Evolutionary conservation across 345 rosid species (phyloP).

Genomic region (Abelmoschus esculentus): DNA sequence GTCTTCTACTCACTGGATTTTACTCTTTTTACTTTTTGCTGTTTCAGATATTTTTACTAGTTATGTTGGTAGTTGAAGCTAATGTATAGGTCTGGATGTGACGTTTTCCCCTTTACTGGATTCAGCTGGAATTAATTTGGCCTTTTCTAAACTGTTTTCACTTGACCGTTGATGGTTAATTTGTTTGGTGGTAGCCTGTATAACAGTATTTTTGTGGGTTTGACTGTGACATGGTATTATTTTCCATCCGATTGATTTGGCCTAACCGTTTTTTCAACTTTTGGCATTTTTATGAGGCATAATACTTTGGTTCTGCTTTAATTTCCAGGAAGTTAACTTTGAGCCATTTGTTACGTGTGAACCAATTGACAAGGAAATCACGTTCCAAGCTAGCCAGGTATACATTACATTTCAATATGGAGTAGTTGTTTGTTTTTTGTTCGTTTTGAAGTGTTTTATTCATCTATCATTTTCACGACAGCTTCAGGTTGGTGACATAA

Average conservation of each 20-base stretch:
- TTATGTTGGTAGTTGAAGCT: too few relatives aligned
- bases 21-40: too few relatives aligned
- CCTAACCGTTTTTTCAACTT: neutral
- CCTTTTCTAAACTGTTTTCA: too few relatives aligned
- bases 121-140: too few relatives aligned
- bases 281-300: neutral
- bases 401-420: neutral
- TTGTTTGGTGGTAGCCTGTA: too few relatives aligned
- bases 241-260: neutral
- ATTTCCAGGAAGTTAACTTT: conserved; percentile 59
- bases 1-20: too few relatives aligned
- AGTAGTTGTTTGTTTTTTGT: neutral
- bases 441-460: neutral
- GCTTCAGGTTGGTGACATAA: conserved; percentile 76
- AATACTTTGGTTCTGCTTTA: conserved; percentile 9
- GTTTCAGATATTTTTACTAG: too few relatives aligned
- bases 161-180: too few relatives aligned
- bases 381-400: conserved; percentile 62
- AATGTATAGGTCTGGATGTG: too few relatives aligned
- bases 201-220: too few relatives aligned
- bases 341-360: conserved; percentile 66
- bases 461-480: conserved; percentile 18
- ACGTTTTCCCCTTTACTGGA: too few relatives aligned
- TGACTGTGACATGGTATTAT: too few relatives aligned
- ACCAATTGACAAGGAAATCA: conserved; percentile 41